These are phyloP conservation scores for Calocybe cyanea DNA, from an alignment of 768 basidiomycete genomes.

Conservation along the genomic window DNA sequence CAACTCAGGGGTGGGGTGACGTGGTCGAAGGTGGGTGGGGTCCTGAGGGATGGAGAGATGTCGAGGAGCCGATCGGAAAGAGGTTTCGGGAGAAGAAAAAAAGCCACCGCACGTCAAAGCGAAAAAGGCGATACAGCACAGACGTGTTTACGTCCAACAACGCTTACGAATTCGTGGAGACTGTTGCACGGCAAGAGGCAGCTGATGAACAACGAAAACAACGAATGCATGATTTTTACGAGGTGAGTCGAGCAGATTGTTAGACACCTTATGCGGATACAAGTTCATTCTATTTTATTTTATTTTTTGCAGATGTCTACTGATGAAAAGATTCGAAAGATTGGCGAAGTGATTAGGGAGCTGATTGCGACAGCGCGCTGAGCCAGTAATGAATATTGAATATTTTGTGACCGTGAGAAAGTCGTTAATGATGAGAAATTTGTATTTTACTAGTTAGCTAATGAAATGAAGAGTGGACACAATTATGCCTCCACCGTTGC, in stretches of 20 bases:
- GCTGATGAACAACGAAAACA: constrained; percentile 34
- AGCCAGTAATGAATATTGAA: not conserved
- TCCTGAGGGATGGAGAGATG: not conserved
- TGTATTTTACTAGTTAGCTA: not conserved
- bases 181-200: constrained; percentile 36
- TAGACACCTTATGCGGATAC: not conserved
- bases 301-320: constrained; percentile 43
- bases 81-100: not conserved
- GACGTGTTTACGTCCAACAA: constrained; percentile 5
- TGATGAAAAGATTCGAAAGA: constrained; percentile 48
- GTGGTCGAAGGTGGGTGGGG: not conserved
- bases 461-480: too few species aligned
- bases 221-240: constrained; percentile 48
- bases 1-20: constrained; percentile 2
- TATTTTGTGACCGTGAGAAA: constrained; percentile 8
- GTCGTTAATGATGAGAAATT: constrained; percentile 8
- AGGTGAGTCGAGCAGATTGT: constrained; percentile 43
- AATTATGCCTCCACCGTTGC: constrained; percentile 49
- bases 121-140: not conserved
- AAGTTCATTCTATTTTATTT: not conserved
- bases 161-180: constrained; percentile 39
- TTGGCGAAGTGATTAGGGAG: constrained; percentile 43
- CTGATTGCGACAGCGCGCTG: constrained; percentile 17
- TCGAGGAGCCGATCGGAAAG: not conserved
- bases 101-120: not conserved